phyloP scores from a whole-genome alignment of 2,329 filamentous ascomycete genomes.

The Fusarium penzigii region DNA sequence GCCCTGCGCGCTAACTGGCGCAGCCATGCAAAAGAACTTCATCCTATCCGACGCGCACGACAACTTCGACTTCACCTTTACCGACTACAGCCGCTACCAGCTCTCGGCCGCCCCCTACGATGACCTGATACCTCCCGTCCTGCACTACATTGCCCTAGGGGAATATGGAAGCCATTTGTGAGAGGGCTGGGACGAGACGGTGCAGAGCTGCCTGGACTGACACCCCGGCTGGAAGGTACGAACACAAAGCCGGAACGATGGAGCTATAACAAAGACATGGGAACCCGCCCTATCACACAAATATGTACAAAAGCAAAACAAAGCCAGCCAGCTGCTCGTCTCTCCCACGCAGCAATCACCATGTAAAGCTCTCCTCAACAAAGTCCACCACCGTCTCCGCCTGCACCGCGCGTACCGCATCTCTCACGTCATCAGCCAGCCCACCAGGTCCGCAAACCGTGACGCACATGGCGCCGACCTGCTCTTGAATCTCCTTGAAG shows the following conservation, averaged over 20 bases:
- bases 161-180: background rate
- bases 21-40: background rate
- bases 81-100: background rate
- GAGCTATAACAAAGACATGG: no score
- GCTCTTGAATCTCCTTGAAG: slow-evolving; percentile 76
- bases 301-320: no score
- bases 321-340: slow-evolving; percentile 2
- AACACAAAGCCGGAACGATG: no score
- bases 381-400: slow-evolving; percentile 69
- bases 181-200: background rate
- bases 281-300: no score
- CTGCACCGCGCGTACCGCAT: slow-evolving; percentile 65
- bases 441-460: slow-evolving; percentile 76
- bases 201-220: background rate
- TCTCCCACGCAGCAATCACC: slow-evolving; percentile 39
- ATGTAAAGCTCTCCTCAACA: slow-evolving; percentile 75
- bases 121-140: background rate
- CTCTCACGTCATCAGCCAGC: slow-evolving; percentile 73
- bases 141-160: background rate
- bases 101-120: background rate
- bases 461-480: slow-evolving; percentile 86
- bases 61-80: background rate
- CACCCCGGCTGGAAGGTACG: background rate
- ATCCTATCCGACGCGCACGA: background rate
- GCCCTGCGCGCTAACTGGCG: background rate